Conservation (phyloP, 805 yeast genomes). For the Jamesozyma lodderae region DNA sequence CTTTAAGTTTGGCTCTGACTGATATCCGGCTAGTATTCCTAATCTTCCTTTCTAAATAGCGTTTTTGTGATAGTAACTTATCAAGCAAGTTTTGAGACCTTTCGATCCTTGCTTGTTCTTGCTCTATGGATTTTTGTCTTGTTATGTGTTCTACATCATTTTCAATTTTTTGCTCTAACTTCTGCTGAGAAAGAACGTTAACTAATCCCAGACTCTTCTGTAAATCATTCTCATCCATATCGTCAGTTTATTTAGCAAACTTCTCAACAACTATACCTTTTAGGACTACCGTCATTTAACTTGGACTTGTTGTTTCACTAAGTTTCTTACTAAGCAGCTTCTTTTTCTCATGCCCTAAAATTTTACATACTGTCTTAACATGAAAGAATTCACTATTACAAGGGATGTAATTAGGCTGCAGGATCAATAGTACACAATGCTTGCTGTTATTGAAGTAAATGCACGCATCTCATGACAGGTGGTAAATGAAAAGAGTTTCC, state of each 20-base stretch:
- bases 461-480: too few species aligned
- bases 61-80: slow-evolving; percentile 37
- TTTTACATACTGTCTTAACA: too few species aligned
- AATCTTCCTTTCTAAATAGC: slow-evolving; percentile 40
- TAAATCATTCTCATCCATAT: slow-evolving; percentile 10
- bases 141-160: slow-evolving; percentile 57
- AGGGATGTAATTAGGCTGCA: too few species aligned
- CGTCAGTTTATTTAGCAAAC: not conserved
- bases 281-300: too few species aligned
- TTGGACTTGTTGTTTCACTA: too few species aligned
- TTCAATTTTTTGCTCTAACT: slow-evolving; percentile 67
- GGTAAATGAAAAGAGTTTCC: too few species aligned
- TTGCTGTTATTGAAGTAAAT: too few species aligned
- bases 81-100: slow-evolving; percentile 47
- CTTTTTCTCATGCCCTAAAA: too few species aligned
- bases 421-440: too few species aligned
- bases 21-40: slow-evolving; percentile 55
- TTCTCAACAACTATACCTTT: too few species aligned
- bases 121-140: slow-evolving; percentile 52
- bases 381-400: too few species aligned
- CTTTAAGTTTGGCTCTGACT: slow-evolving; percentile 43
- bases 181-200: slow-evolving; percentile 65
- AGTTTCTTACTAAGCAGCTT: too few species aligned
- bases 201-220: slow-evolving; percentile 39
- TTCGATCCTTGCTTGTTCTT: slow-evolving; percentile 67